Evolutionary conservation across 441 rosid species (phyloP).

Genomic region (Kokia cookei): DNA sequence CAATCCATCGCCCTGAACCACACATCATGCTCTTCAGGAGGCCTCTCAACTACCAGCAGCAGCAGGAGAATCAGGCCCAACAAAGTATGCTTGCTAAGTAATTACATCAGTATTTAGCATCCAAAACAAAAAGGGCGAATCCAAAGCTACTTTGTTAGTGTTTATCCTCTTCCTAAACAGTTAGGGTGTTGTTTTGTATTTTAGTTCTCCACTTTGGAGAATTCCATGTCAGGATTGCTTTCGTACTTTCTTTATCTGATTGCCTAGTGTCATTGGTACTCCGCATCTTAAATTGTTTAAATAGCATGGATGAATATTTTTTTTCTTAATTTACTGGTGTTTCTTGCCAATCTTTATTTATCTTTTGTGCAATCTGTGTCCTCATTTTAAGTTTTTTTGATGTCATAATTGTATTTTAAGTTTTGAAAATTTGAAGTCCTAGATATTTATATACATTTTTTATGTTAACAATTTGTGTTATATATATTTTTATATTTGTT

Average conservation of each 20-base stretch:
- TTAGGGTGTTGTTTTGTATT: constrained; percentile 1
- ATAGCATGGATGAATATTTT: not conserved
- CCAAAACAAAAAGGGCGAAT: not conserved
- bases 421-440: too few relatives aligned
- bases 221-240: constrained; percentile 12
- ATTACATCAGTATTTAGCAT: not conserved
- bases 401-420: too few relatives aligned
- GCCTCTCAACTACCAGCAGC: constrained; percentile 81
- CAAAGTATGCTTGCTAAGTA: constrained; percentile 47
- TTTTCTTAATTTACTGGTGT: too few relatives aligned
- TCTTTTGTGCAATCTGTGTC: too few relatives aligned
- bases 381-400: too few relatives aligned
- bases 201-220: constrained; percentile 22
- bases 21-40: constrained; percentile 98
- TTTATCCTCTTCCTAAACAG: constrained; percentile 21
- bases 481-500: too few relatives aligned
- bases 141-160: constrained; percentile 7
- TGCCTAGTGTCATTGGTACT: constrained; percentile 5
- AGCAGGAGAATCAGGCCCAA: constrained; percentile 54
- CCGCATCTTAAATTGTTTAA: constrained; percentile 4
- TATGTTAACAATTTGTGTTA: too few relatives aligned
- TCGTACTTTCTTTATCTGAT: not conserved
- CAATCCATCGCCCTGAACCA: constrained; percentile 96
- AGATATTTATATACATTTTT: too few relatives aligned
- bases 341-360: too few relatives aligned